These are phyloP conservation scores for Chytriomyces sp. DNA, from an alignment of 192 early-diverging fungal species.

Conservation along the genomic window DNA sequence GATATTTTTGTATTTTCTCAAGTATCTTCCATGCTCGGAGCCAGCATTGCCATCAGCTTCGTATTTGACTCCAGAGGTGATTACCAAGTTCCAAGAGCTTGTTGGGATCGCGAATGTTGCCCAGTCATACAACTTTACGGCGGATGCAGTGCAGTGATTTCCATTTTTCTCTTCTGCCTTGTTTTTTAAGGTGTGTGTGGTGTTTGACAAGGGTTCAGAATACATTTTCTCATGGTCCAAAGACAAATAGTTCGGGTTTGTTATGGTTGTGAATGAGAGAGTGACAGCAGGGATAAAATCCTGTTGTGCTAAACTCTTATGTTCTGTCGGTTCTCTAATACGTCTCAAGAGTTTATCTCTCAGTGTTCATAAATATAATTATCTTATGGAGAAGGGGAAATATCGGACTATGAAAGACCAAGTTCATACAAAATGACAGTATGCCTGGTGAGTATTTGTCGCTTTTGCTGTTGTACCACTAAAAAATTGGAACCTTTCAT, in stretches of 20 bases:
- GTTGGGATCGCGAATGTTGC: constrained; percentile 38
- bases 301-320: too few relatives aligned
- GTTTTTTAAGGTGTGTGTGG: background rate
- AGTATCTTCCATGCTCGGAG: constrained; percentile 72
- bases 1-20: background rate
- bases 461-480: too few relatives aligned
- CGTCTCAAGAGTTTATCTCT: background rate
- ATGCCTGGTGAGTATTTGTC: too few relatives aligned
- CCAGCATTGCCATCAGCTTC: constrained; percentile 68
- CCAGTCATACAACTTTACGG: constrained; percentile 39
- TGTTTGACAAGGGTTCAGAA: background rate
- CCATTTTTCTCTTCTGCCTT: background rate
- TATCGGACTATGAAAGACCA: too few relatives aligned
- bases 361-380: too few relatives aligned
- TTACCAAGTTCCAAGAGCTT: constrained; percentile 60
- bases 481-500: too few relatives aligned
- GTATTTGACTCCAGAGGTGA: constrained; percentile 65
- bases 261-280: background rate
- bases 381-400: too few relatives aligned
- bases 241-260: background rate
- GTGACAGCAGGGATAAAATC: too few relatives aligned
- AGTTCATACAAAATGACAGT: too few relatives aligned
- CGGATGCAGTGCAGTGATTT: constrained; percentile 21
- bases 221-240: background rate
- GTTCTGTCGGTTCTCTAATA: background rate